Base-by-base conservation (phyloP, 2,329 filamentous ascomycete genomes). In the Rhynchosporium graminicola region DNA sequence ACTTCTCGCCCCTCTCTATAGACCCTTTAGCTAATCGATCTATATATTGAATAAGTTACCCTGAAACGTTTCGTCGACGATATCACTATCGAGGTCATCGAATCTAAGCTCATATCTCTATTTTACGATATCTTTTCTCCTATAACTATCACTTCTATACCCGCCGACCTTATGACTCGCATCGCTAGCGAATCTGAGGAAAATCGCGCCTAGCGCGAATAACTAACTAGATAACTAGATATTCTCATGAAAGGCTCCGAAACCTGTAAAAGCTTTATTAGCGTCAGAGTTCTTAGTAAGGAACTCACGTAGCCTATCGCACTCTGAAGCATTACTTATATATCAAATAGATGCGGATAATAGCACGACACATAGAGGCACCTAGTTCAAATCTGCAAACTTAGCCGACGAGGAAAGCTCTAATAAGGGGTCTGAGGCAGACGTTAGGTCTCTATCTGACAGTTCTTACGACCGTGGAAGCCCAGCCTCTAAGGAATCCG, bases 361-460 rank as follows among this genome's bases (percentile, higher is more conserved):
- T 58, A 50, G 64, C 61, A 65, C 61, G 47, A 51, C 59, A 61
- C 63, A 65, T 57, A 10, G 3, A 61, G 52, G 65, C 75, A 79
- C 1, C 31, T 10, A 1, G 58, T 55, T 47, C 51, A 62, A 60
- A 42, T 60, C 59, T 20, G 20, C 20, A 20, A 20, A 20, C 20
- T 20, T 20, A 1, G 20, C 20, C 20, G 20, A 20, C 20, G 20
- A 20, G 20, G 20, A 20, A 20, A 1, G 20, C 20, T 20, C 20
- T 20, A 20, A 20, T 20, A 1, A 20, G 20, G 20, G 20, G 20
- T 20, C 20, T 20, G 20, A 20, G 20, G 20, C 20, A 20, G 20
- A 20, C 20, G 20, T 20, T 20, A 20, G 20, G 20, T 20, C 20
- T 20, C 20, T 20, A 1, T 20, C 20, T 20, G 20, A 20, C 20